A percentile compares a stretch with the other conserved stretches of the same genome.
These are phyloP conservation scores for Jackrogersella minutella DNA, from an alignment of 495 filamentous ascomycete genomes.

Conservation along the genomic window DNA sequence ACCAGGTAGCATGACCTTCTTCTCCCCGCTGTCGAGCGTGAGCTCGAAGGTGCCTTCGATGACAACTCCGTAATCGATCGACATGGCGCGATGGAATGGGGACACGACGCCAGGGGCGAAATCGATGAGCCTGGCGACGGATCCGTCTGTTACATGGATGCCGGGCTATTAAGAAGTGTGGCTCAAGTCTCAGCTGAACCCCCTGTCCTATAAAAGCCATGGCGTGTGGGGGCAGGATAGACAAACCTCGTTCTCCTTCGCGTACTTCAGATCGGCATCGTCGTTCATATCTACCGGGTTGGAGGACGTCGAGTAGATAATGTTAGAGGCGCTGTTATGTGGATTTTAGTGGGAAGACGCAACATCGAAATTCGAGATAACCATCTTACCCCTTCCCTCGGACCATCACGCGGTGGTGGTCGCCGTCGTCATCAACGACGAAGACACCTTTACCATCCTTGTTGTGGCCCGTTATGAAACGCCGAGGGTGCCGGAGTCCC, in stretches of 20 bases:
- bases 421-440: not conserved
- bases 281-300: not conserved
- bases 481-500: not conserved
- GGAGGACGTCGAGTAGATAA: not conserved
- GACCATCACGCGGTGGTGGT: not conserved
- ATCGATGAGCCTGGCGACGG: slow-evolving; percentile 64
- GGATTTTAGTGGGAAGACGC: too few species aligned
- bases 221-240: not conserved
- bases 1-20: slow-evolving; percentile 53
- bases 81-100: slow-evolving; percentile 64
- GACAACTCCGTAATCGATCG: slow-evolving; percentile 68
- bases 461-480: not conserved
- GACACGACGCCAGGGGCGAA: slow-evolving; percentile 59
- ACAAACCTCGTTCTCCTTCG: not conserved
- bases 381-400: not conserved
- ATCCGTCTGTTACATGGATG: slow-evolving; percentile 45
- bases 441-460: not conserved
- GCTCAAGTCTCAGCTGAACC: not conserved
- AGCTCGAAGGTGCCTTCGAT: slow-evolving; percentile 64
- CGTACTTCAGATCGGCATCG: not conserved
- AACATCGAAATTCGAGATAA: too few species aligned
- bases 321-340: not conserved
- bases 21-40: slow-evolving; percentile 60
- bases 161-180: not conserved
- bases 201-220: not conserved